Percentiles rank a stretch among this genome's conserved stretches.
Conservation (phyloP, 1,284 basidiomycete species). For the Fistulina hepatica region DNA sequence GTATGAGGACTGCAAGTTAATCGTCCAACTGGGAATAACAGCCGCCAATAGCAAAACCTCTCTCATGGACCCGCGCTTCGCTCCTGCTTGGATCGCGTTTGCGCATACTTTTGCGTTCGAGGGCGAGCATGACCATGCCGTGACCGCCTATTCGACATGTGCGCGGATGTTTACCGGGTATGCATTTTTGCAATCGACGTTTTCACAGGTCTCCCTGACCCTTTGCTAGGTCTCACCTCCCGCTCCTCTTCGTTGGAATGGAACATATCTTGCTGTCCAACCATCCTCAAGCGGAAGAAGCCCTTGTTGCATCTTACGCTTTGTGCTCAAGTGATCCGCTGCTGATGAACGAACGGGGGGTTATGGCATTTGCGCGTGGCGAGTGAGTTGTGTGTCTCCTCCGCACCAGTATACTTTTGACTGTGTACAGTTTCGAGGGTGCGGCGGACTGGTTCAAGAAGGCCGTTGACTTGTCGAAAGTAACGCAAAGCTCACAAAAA, state of each 20-base stretch:
- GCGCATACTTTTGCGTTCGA: slow-evolving; percentile 96
- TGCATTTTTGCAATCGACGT: slow-evolving; percentile 17
- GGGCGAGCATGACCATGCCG: slow-evolving; percentile 96
- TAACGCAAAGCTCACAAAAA: slow-evolving; percentile 74
- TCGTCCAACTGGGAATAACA: no score
- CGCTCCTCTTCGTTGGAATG: slow-evolving; percentile 95
- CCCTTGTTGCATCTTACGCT: slow-evolving; percentile 68
- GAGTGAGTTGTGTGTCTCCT: slow-evolving; percentile 41
- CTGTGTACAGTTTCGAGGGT: slow-evolving; percentile 43
- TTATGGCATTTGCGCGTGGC: slow-evolving; percentile 81
- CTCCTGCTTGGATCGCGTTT: slow-evolving; percentile 95
- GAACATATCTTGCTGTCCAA: slow-evolving; percentile 92
- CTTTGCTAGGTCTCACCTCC: slow-evolving; percentile 70
- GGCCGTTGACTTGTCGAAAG: slow-evolving; percentile 64
- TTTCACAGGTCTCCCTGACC: slow-evolving; percentile 8
- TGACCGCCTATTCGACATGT: slow-evolving; percentile 95
- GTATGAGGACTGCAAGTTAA: slow-evolving; percentile 31
- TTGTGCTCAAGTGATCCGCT: slow-evolving; percentile 85
- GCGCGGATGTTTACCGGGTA: slow-evolving; percentile 90
- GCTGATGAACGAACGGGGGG: slow-evolving; percentile 85
- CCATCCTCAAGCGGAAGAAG: slow-evolving; percentile 74
- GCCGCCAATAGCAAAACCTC: slow-evolving; percentile 80
- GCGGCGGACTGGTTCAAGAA: slow-evolving; percentile 65
- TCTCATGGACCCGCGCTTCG: slow-evolving; percentile 93
- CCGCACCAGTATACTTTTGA: slow-evolving; percentile 4